Evolutionary conservation across 768 basidiomycete species (phyloP).

Genomic region (Rhizopogon vinicolor): DNA sequence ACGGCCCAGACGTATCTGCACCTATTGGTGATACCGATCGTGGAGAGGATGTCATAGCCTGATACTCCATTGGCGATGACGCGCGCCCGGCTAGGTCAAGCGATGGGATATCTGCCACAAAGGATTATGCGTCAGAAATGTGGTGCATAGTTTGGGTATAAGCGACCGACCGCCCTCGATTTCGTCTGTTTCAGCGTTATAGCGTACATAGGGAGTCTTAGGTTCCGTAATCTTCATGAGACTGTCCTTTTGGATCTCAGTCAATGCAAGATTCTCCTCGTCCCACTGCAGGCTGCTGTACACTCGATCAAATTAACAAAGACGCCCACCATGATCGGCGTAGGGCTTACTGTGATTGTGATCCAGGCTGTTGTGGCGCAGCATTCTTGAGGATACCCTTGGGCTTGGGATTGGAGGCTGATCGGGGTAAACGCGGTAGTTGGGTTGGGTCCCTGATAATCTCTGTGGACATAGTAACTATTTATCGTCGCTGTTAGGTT

Average conservation of each 20-base stretch:
- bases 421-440: conserved; percentile 51
- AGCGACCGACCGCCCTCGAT: conserved; percentile 72
- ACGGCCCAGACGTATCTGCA: conserved; percentile 58
- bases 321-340: not conserved
- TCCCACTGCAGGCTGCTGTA: conserved; percentile 84
- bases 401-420: conserved; percentile 65
- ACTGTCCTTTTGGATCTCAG: conserved; percentile 92
- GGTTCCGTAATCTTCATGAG: conserved; percentile 99
- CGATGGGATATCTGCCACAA: conserved; percentile 69
- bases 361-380: conserved; percentile 37
- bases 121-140: not conserved
- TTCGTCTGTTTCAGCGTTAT: conserved; percentile 81
- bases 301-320: not conserved
- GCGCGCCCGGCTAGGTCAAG: conserved; percentile 50
- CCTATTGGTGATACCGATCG: conserved; percentile 52
- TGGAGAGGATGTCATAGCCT: conserved; percentile 30
- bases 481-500: not conserved
- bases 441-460: conserved; percentile 37
- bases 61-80: conserved; percentile 30
- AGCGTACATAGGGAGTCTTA: conserved; percentile 94
- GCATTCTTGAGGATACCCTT: conserved; percentile 91
- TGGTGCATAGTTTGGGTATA: not conserved
- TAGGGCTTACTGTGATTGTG: conserved; percentile 47
- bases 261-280: conserved; percentile 87
- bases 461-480: conserved; percentile 22